These are phyloP conservation scores for Paecilomyces formosus DNA, from an alignment of 2,329 filamentous ascomycete genomes.

Conservation along the genomic window DNA sequence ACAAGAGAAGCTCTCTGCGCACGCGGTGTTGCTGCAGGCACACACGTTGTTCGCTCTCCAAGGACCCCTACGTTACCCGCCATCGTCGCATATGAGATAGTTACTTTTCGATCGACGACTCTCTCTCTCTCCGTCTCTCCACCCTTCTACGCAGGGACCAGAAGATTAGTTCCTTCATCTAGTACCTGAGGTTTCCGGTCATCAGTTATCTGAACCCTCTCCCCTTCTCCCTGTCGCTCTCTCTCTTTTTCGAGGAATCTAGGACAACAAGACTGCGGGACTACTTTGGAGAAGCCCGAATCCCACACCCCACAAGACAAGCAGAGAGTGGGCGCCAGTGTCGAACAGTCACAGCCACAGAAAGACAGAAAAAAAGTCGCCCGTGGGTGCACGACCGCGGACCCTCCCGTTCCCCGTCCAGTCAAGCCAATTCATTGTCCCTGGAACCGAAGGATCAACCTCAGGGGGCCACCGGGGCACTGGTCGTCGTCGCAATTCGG, in stretches of 20 bases:
- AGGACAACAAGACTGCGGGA: neutral
- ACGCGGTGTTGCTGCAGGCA: neutral
- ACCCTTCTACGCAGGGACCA: neutral
- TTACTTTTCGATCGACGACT: neutral
- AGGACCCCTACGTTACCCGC: neutral
- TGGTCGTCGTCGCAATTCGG: neutral
- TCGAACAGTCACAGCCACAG: neutral
- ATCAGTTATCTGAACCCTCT: neutral
- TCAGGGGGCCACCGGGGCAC: neutral
- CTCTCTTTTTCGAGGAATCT: neutral
- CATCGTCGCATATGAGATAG: neutral
- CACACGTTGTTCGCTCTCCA: neutral
- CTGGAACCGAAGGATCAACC: slow-evolving; percentile 1
- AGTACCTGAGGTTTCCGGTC: neutral
- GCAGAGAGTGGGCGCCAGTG: neutral
- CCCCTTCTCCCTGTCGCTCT: neutral
- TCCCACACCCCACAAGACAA: neutral
- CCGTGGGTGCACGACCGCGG: neutral
- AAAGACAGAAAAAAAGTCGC: neutral
- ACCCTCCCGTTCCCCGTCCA: neutral
- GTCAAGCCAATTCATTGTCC: neutral
- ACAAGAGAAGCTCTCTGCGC: neutral
- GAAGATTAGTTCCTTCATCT: neutral
- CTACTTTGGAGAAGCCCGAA: neutral
- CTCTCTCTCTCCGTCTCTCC: neutral